Conservation (phyloP, 352 stramenopile genomes). For the Globisporangium orthogonon region DNA sequence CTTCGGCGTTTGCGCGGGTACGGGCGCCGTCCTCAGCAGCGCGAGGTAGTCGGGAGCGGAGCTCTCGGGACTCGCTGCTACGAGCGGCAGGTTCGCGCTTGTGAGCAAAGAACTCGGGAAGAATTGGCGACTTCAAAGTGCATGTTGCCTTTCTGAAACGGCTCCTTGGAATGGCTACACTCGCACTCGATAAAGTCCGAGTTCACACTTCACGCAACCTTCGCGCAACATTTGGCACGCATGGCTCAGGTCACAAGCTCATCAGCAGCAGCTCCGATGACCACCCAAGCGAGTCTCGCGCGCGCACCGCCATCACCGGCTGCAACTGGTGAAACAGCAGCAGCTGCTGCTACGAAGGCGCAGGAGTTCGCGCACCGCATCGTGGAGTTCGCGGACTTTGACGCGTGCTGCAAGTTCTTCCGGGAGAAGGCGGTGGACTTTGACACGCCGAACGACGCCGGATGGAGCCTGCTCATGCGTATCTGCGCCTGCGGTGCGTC, state of each 20-base stretch:
- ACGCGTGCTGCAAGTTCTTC: constrained; percentile 56
- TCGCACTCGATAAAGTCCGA: constrained; percentile 3
- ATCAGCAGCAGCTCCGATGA: neutral
- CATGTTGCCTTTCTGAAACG: constrained; percentile 10
- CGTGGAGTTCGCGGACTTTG: constrained; percentile 63
- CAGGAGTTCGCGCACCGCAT: constrained; percentile 74
- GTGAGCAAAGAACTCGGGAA: too few relatives aligned
- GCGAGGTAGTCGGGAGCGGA: too few relatives aligned
- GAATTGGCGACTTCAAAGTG: too few relatives aligned
- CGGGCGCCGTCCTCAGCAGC: too few relatives aligned
- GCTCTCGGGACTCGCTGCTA: neutral
- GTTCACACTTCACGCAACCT: neutral
- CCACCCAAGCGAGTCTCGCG: neutral
- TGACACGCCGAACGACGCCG: constrained; percentile 42
- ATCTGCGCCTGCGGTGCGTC: constrained; percentile 58
- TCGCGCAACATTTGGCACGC: neutral
- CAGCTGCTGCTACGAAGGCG: constrained; percentile 15
- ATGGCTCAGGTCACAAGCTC: neutral
- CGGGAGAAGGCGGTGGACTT: constrained; percentile 53
- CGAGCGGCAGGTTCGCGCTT: too few relatives aligned
- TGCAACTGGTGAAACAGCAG: neutral
- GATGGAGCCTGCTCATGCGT: constrained; percentile 80
- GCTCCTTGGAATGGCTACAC: constrained; percentile 8
- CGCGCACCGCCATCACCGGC: neutral
- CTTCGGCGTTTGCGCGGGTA: too few relatives aligned